phyloP scores from a whole-genome alignment of 2,329 filamentous ascomycete genomes.

The Neodidymelliopsis sp. region DNA sequence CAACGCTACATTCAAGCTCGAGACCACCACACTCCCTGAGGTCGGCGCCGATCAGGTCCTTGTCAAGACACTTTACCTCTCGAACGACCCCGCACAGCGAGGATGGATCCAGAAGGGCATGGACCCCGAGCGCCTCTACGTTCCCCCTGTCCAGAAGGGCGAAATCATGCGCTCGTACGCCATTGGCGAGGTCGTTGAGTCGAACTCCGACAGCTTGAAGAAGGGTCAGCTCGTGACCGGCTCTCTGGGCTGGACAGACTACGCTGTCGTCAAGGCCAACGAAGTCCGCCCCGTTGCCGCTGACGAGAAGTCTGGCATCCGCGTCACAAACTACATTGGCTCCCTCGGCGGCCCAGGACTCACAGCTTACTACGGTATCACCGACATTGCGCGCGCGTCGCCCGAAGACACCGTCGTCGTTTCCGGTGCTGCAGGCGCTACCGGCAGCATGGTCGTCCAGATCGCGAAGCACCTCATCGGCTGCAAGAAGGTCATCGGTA shows the following conservation, averaged over 20 bases:
- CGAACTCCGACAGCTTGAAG: slow-evolving; percentile 60
- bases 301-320: slow-evolving; percentile 45
- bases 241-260: slow-evolving; percentile 69
- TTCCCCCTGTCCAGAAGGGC: slow-evolving; percentile 53
- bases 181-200: slow-evolving; percentile 67
- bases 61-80: slow-evolving; percentile 56
- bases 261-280: slow-evolving; percentile 59
- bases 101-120: slow-evolving; percentile 56
- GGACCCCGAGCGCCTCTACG: slow-evolving; percentile 56
- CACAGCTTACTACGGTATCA: slow-evolving; percentile 79
- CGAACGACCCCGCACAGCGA: slow-evolving; percentile 63
- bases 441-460: slow-evolving; percentile 72
- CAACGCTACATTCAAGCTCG: slow-evolving; percentile 52
- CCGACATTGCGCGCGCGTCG: slow-evolving; percentile 70
- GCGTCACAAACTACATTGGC: slow-evolving; percentile 56
- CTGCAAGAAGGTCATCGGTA: slow-evolving; percentile 60
- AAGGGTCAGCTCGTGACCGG: slow-evolving; percentile 66
- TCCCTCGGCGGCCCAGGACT: slow-evolving; percentile 62
- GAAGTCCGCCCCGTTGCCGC: slow-evolving; percentile 40
- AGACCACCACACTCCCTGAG: slow-evolving; percentile 44
- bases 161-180: slow-evolving; percentile 68
- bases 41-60: slow-evolving; percentile 54
- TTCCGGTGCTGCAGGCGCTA: slow-evolving; percentile 79
- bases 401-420: slow-evolving; percentile 77
- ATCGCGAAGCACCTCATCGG: slow-evolving; percentile 60